Base-by-base conservation (phyloP, 345 rosid genomes). In the Rubroshorea leprosula region DNA sequence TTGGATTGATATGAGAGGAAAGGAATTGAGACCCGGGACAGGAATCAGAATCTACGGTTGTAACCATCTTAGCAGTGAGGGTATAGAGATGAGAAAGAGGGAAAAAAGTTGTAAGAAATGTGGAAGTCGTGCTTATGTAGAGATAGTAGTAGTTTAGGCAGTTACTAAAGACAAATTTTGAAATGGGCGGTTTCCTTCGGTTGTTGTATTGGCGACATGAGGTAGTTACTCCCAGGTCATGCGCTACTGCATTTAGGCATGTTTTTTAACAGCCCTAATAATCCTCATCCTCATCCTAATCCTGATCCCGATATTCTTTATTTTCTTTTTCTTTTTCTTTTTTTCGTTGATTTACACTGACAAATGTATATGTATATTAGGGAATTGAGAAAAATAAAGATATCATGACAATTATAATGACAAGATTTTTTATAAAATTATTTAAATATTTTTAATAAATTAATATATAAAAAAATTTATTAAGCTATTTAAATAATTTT, bases 121-220 rank as follows among this genome's bases (percentile, higher is more conserved):
- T 31, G 68, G 53, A 22, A 53, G 51, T 10, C 45, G 20, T 67
- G 78, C 25, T 71, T 79, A 60, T 72, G 76, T 71, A 78, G 77
- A 58, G 45, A 70, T 22, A 44, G 23, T 35, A 65, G 60, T 72
- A 54, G 72, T 69, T 76, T 65, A 20, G 39, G 60, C 24, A 51
- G 16, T 47, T 39, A 51, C 46, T 44, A 58, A 51, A 67, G 54
- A 21, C 27, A 47, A 60, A 44, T 57, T 45, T 53, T 27, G 51
- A 61, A 61, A 17, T 54, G 63, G 59, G 75, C 68, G 51, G 77
- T 69, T 72, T 45, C 60, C 65, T 69, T 63, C 74, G 18, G 80
- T 66, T 72, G 64, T n/a, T n/a, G 55, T 29, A 58, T 21, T 62
- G 46, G 65, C 39, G 54, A 47, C 35, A 60, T 48, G 47, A 44